A percentile compares a stretch with the other conserved stretches of the same genome.
Evolutionary conservation across 2,329 filamentous ascomycete species (phyloP).

Genomic region (Penicillium sclerotiorum): DNA sequence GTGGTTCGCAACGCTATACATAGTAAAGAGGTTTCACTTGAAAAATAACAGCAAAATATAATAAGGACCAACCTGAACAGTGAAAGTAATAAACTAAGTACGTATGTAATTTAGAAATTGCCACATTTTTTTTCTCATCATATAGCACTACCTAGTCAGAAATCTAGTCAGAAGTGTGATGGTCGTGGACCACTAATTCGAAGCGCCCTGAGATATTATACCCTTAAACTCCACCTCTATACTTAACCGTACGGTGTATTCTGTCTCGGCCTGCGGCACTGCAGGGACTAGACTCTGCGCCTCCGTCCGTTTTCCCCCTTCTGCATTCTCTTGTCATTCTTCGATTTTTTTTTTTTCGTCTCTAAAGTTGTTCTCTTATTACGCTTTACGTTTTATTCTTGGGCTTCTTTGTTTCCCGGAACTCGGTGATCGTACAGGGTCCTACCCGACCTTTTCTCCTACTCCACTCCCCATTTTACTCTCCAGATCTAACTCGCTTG

Average conservation of each 20-base stretch:
- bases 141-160: no score
- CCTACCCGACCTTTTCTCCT: conserved; percentile 6
- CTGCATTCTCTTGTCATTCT: not conserved
- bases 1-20: conserved; percentile 2
- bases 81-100: not conserved
- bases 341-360: not conserved
- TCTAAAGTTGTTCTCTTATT: not conserved
- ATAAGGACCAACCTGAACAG: not conserved
- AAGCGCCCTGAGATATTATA: no score
- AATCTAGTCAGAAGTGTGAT: no score
- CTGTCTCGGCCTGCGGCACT: no score
- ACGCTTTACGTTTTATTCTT: not conserved
- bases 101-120: no score
- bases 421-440: conserved; percentile 8
- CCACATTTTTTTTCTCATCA: no score
- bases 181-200: no score
- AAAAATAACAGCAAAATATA: not conserved
- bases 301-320: not conserved
- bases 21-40: conserved; percentile 12
- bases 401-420: conserved; percentile 2
- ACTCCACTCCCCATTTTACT: conserved; percentile 14
- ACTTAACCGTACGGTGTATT: no score
- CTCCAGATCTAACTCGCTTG: conserved; percentile 20
- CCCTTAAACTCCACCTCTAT: no score
- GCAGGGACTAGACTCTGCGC: conserved; percentile 10